A percentile compares a stretch with the other conserved stretches of the same genome.
These are phyloP conservation scores for Myochromella boudieri DNA, from an alignment of 768 basidiomycete species.

Conservation along the genomic window DNA sequence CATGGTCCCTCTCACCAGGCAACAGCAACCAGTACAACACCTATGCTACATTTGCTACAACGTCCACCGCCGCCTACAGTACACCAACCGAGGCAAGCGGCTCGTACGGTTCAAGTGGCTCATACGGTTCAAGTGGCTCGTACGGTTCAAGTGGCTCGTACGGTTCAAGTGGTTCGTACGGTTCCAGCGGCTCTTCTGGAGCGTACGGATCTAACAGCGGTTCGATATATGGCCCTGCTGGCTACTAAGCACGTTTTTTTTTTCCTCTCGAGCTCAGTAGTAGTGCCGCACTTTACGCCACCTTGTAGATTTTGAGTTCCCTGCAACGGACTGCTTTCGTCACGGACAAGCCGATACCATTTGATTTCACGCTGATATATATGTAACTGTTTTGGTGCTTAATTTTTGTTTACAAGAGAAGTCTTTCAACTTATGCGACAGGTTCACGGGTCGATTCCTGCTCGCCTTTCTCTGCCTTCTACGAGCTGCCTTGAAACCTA, in stretches of 20 bases:
- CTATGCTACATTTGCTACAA: slow-evolving; percentile 37
- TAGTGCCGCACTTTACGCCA: slow-evolving; percentile 32
- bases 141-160: slow-evolving; percentile 2
- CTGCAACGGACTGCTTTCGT: slow-evolving; percentile 21
- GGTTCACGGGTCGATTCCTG: slow-evolving; percentile 31
- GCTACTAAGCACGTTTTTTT: slow-evolving; percentile 28
- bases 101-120: slow-evolving; percentile 14
- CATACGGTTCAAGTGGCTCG: slow-evolving; percentile 12
- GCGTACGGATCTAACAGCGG: slow-evolving; percentile 18
- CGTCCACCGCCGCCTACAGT: slow-evolving; percentile 21
- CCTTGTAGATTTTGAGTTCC: slow-evolving; percentile 31
- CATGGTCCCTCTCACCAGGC: slow-evolving; percentile 49
- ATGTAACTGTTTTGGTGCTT: slow-evolving; percentile 32
- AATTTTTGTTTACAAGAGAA: slow-evolving; percentile 38
- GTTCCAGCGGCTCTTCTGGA: slow-evolving; percentile 22
- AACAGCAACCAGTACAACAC: slow-evolving; percentile 53
- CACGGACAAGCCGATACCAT: slow-evolving; percentile 32
- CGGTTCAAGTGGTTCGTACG: slow-evolving; percentile 9
- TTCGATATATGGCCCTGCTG: slow-evolving; percentile 16
- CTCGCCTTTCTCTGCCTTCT: slow-evolving; percentile 13
- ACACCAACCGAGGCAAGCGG: slow-evolving; percentile 19
- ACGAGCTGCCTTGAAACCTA: not conserved
- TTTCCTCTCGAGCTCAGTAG: slow-evolving; percentile 16
- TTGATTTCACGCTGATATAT: slow-evolving; percentile 39
- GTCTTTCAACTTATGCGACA: slow-evolving; percentile 30